phyloP scores from a whole-genome alignment of 805 yeast genomes.

The Metschnikowia matae region DNA sequence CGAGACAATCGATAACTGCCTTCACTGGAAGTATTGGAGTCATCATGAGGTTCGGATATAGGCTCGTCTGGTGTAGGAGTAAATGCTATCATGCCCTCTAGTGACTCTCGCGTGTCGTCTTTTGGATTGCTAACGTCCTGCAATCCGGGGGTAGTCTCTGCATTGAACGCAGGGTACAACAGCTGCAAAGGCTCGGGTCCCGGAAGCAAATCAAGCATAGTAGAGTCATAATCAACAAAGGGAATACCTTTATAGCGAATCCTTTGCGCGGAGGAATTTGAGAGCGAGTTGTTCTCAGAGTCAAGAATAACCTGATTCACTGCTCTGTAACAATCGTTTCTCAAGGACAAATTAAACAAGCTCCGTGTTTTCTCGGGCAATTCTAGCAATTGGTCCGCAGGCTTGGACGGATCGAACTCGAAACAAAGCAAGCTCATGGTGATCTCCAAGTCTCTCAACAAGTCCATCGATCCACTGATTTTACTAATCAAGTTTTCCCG shows the following conservation, averaged over 20 bases:
- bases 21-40: background rate
- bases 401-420: constrained; percentile 34
- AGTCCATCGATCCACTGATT: constrained; percentile 52
- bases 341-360: constrained; percentile 54
- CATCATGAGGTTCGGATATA: background rate
- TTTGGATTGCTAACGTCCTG: background rate
- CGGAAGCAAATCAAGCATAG: constrained; percentile 3
- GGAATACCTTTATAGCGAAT: constrained; percentile 7
- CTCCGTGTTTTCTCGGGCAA: constrained; percentile 53
- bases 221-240: constrained; percentile 4
- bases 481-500: constrained; percentile 58
- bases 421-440: constrained; percentile 77
- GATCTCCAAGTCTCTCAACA: constrained; percentile 70
- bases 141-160: background rate
- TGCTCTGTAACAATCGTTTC: constrained; percentile 62
- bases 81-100: constrained; percentile 8
- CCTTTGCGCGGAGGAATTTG: constrained; percentile 4
- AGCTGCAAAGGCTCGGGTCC: background rate
- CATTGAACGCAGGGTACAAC: background rate
- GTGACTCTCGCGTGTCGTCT: constrained; percentile 3
- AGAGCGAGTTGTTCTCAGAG: constrained; percentile 15
- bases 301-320: constrained; percentile 65
- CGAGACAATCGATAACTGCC: constrained; percentile 32
- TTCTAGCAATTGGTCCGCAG: constrained; percentile 34
- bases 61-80: constrained; percentile 1